A percentile compares a stretch with the other conserved stretches of the same genome.
phyloP scores from a whole-genome alignment of 441 rosid species.

The Omphalea diandra region DNA sequence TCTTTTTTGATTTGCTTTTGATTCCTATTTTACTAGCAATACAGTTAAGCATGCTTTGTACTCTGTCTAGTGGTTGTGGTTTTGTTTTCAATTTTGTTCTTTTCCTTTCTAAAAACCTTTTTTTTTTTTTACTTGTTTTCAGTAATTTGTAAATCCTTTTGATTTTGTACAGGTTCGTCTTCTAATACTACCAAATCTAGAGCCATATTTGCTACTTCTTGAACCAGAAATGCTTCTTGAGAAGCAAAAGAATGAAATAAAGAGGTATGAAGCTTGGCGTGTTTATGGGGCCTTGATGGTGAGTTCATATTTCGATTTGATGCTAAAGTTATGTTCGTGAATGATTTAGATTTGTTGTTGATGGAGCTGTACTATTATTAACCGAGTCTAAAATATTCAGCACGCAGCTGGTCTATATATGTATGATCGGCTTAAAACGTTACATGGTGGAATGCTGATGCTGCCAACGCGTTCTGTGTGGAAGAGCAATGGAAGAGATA shows the following conservation, averaged over 20 bases:
- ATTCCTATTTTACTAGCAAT: neutral
- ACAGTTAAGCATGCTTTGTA: neutral
- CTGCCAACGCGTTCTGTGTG: conserved; percentile 38
- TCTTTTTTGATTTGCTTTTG: neutral
- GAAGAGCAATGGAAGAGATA: conserved; percentile 51
- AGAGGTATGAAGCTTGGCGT: conserved; percentile 90
- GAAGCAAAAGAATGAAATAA: conserved; percentile 79
- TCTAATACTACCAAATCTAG: conserved; percentile 75
- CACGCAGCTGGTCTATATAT: conserved; percentile 76
- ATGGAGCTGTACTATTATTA: conserved; percentile 15
- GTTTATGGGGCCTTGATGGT: conserved; percentile 90
- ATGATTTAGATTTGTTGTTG: conserved; percentile 17
- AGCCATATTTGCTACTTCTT: conserved; percentile 73
- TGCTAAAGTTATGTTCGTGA: neutral
- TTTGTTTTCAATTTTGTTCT: conserved; percentile 1
- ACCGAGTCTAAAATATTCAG: conserved; percentile 38
- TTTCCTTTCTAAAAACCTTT: neutral
- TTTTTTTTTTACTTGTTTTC: conserved; percentile 7
- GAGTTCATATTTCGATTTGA: conserved; percentile 31
- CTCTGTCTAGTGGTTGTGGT: neutral
- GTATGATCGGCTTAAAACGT: conserved; percentile 65
- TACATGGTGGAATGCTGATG: conserved; percentile 56
- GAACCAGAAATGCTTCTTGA: conserved; percentile 85
- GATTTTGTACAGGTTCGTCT: conserved; percentile 62
- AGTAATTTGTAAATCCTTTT: conserved; percentile 23